phyloP scores from a whole-genome alignment of 768 basidiomycete species.

The Suillus clintonianus region DNA sequence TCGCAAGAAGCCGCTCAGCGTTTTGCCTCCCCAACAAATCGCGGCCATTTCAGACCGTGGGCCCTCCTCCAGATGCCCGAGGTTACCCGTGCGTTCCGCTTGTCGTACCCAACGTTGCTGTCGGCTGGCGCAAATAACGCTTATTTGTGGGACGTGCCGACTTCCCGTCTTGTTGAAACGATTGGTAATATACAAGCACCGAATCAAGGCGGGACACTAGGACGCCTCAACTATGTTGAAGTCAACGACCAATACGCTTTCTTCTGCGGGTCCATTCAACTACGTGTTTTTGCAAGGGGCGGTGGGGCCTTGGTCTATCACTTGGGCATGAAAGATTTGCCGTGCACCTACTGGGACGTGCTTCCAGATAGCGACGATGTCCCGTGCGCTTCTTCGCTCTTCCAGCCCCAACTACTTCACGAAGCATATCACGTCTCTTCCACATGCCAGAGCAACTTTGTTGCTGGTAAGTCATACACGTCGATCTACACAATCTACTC shows the following conservation, averaged over 20 bases:
- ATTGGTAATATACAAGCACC: slow-evolving; percentile 41
- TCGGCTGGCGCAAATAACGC: slow-evolving; percentile 46
- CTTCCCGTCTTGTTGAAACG: slow-evolving; percentile 48
- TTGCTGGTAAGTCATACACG: slow-evolving; percentile 24
- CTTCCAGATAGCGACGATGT: slow-evolving; percentile 10
- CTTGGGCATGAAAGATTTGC: slow-evolving; percentile 36
- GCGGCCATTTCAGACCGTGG: slow-evolving; percentile 65
- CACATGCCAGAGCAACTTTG: slow-evolving; percentile 17
- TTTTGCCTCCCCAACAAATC: slow-evolving; percentile 10
- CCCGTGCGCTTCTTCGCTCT: slow-evolving; percentile 9
- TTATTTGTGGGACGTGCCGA: slow-evolving; percentile 65
- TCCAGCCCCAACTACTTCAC: slow-evolving; percentile 24
- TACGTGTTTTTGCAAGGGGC: slow-evolving; percentile 57
- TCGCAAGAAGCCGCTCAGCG: slow-evolving; percentile 21
- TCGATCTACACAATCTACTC: background rate
- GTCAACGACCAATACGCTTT: slow-evolving; percentile 59
- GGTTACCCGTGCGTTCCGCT: slow-evolving; percentile 55
- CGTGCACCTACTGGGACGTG: slow-evolving; percentile 39
- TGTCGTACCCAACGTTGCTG: slow-evolving; percentile 67
- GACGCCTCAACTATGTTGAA: too few species aligned
- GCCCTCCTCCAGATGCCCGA: slow-evolving; percentile 53
- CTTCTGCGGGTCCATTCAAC: slow-evolving; percentile 48
- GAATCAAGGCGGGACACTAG: slow-evolving; percentile 16
- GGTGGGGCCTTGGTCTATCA: slow-evolving; percentile 47
- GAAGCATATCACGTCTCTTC: slow-evolving; percentile 6